These are phyloP conservation scores for Penicillium brevicompactum DNA, from an alignment of 2,329 filamentous ascomycete species.

Conservation along the genomic window DNA sequence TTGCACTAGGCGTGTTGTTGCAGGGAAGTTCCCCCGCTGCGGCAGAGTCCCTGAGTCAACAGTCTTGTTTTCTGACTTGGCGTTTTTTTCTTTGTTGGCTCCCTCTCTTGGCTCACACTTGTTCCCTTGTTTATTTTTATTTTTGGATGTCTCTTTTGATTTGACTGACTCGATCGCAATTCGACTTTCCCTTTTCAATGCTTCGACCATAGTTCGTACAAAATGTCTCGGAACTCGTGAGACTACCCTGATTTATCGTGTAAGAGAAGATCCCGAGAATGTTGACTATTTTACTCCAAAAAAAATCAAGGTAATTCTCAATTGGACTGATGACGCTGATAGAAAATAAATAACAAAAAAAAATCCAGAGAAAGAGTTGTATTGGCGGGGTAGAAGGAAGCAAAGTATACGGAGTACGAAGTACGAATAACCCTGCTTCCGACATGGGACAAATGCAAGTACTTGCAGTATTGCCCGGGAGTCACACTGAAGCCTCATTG, in stretches of 20 bases:
- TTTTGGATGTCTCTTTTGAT: background rate
- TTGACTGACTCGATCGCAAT: background rate
- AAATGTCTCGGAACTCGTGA: slow-evolving; percentile 8
- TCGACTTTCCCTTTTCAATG: background rate
- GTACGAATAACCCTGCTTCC: background rate
- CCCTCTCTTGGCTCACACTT: background rate
- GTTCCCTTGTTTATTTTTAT: background rate
- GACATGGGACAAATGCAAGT: background rate
- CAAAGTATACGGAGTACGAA: background rate
- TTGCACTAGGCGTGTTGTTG: slow-evolving; percentile 5
- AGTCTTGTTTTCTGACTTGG: background rate
- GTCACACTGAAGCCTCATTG: background rate
- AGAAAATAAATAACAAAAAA: background rate
- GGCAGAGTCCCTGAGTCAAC: background rate
- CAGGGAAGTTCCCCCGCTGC: slow-evolving; percentile 13
- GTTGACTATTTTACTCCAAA: background rate
- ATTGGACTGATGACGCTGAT: slow-evolving; percentile 5
- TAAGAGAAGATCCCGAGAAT: background rate
- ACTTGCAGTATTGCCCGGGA: background rate
- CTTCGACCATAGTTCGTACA: background rate
- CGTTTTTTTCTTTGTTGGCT: background rate
- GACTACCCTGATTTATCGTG: background rate
- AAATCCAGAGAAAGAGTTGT: background rate
- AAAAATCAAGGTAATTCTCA: background rate
- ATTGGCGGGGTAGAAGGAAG: background rate